phyloP scores from a whole-genome alignment of 768 basidiomycete genomes.

The Podaxis mareebaensis region DNA sequence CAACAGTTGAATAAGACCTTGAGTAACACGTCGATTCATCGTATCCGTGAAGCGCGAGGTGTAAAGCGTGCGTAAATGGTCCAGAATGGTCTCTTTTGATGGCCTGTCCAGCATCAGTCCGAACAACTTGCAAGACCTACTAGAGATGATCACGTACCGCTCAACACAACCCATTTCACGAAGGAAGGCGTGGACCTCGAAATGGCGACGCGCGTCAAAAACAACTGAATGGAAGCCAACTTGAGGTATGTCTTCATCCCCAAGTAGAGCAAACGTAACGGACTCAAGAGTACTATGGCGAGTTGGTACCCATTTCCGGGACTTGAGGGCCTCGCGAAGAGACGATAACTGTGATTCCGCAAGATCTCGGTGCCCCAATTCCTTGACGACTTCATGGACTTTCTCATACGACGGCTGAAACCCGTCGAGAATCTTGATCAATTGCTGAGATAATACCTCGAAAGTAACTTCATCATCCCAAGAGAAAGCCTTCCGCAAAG shows the following conservation, averaged over 20 bases:
- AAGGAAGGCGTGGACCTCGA: conserved; percentile 25
- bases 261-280: conserved; percentile 26
- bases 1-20: conserved; percentile 1
- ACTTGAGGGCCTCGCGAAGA: conserved; percentile 21
- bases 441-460: conserved; percentile 33
- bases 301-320: conserved; percentile 37
- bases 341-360: conserved; percentile 18
- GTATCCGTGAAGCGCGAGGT: background rate
- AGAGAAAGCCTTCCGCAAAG: conserved; percentile 32
- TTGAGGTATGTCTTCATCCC: conserved; percentile 16
- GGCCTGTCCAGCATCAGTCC: conserved; percentile 27
- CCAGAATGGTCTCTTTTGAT: conserved; percentile 26
- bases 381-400: conserved; percentile 29
- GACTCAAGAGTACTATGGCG: conserved; percentile 19
- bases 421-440: conserved; percentile 25
- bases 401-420: conserved; percentile 13
- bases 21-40: background rate
- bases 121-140: background rate
- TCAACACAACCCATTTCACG: conserved; percentile 39
- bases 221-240: conserved; percentile 30
- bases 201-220: conserved; percentile 21
- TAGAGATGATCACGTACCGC: conserved; percentile 26
- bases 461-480: conserved; percentile 41
- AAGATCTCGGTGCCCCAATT: conserved; percentile 28
- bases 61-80: conserved; percentile 22